Percentiles rank a stretch among this genome's conserved stretches.
Evolutionary conservation across 1,139 yeast genomes (phyloP).

Genomic region (Hemisphaericaspora xylofermentans): DNA sequence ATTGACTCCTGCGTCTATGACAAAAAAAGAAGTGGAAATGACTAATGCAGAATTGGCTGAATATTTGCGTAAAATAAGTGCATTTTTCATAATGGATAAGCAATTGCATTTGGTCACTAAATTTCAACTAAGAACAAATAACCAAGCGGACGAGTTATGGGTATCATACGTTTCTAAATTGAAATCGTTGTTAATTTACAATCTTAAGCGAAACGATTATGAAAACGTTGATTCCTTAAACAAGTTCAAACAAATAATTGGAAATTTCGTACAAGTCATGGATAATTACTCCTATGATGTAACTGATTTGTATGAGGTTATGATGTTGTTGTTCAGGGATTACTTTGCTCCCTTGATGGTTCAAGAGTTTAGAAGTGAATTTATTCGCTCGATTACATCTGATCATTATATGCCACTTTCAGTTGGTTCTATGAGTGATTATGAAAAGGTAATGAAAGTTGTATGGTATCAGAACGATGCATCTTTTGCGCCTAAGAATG

Average conservation of each 20-base stretch:
- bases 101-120: conserved; percentile 58
- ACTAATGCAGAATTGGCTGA: conserved; percentile 39
- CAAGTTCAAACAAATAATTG: conserved; percentile 55
- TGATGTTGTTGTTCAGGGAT: conserved; percentile 57
- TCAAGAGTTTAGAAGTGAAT: conserved; percentile 59
- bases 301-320: conserved; percentile 58
- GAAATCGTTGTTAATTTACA: conserved; percentile 50
- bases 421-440: conserved; percentile 58
- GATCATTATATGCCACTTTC: conserved; percentile 90
- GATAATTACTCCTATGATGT: conserved; percentile 69
- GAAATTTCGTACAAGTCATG: conserved; percentile 73
- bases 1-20: conserved; percentile 37
- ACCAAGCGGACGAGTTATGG: conserved; percentile 76
- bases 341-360: conserved; percentile 59
- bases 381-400: conserved; percentile 60
- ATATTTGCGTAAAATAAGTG: conserved; percentile 64
- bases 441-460: conserved; percentile 58
- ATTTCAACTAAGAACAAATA: conserved; percentile 52
- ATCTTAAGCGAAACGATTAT: conserved; percentile 29
- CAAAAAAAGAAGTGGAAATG: conserved; percentile 22
- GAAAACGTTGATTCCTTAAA: conserved; percentile 31
- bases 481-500: conserved; percentile 38
- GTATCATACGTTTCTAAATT: conserved; percentile 62
- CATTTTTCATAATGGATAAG: conserved; percentile 77
- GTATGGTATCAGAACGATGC: conserved; percentile 70